These are phyloP conservation scores for Fusarium abutilonis DNA, from an alignment of 2,329 filamentous ascomycete genomes.

Conservation along the genomic window DNA sequence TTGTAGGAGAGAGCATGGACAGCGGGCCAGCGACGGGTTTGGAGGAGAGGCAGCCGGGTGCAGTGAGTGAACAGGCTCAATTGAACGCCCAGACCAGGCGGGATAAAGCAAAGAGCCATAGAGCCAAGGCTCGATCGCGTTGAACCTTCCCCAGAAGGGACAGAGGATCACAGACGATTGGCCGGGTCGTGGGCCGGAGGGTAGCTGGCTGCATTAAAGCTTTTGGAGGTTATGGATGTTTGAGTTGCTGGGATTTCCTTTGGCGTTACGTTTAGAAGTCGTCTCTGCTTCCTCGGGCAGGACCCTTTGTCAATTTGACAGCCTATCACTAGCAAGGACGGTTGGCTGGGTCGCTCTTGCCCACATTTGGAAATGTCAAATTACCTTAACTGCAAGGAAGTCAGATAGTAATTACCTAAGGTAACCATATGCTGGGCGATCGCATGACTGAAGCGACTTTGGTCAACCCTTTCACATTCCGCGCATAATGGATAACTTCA, in stretches of 20 bases:
- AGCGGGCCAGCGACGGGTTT: slow-evolving; percentile 13
- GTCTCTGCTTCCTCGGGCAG: slow-evolving; percentile 21
- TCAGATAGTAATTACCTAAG: slow-evolving; percentile 12
- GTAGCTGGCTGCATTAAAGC: slow-evolving; percentile 26
- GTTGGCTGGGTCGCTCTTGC: slow-evolving; percentile 28
- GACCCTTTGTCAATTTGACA: slow-evolving; percentile 23
- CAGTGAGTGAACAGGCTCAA: slow-evolving; percentile 37
- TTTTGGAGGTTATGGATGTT: slow-evolving; percentile 21
- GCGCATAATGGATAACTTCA: background rate
- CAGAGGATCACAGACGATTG: slow-evolving; percentile 29
- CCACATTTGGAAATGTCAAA: slow-evolving; percentile 29
- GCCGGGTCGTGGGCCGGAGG: slow-evolving; percentile 42
- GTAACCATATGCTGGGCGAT: slow-evolving; percentile 12
- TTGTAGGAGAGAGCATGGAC: background rate
- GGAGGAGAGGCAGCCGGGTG: slow-evolving; percentile 25
- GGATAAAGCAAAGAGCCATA: slow-evolving; percentile 43
- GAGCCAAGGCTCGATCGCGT: slow-evolving; percentile 22
- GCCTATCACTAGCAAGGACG: slow-evolving; percentile 33
- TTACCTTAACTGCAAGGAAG: slow-evolving; percentile 24
- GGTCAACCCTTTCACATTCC: slow-evolving; percentile 23
- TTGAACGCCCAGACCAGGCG: slow-evolving; percentile 40
- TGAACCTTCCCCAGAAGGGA: slow-evolving; percentile 38
- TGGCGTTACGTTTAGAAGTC: slow-evolving; percentile 40
- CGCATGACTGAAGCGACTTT: slow-evolving; percentile 34
- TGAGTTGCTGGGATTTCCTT: slow-evolving; percentile 18